Base-by-base conservation (phyloP, 805 yeast genomes). In the Cyberlindnera maritima region DNA sequence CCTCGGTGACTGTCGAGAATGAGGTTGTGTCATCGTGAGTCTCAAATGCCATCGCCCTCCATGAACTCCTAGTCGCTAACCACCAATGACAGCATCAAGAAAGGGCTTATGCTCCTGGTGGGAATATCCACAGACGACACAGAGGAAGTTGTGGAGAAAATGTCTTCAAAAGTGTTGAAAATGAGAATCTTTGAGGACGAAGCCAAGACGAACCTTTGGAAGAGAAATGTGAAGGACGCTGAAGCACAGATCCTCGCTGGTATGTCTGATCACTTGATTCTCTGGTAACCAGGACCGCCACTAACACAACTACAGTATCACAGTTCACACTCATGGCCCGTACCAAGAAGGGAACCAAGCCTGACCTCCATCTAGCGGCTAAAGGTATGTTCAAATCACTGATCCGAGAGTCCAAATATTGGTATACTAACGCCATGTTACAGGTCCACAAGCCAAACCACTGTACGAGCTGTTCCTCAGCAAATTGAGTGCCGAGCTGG, bases 331-430 rank as follows among this genome's bases (percentile, higher is more conserved):
- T 94, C 35, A 80, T 85, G 63, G 99, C 89, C 0, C 85, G 78
- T 36, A 79, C 94, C 18, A 85, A 81, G 55, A 94, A 94, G 63
- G 98, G 97, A 12, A 76, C 96, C 1, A 92, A 92, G 61, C 98
- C 99, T 0, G 97, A 94, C 61, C 89, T 94, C 65, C 98, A 92
- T 61, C 71, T 72, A 49, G 98, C 98, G 0, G 96, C 91, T 48
- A 88, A 85, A 65, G 96, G 97, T 17, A 74, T 66, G 44, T 60
- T n/a, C n/a, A n/a, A n/a, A n/a, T n/a, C n/a, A n/a, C 61, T 26
- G 2, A 2, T 4, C 18, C 14, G 18, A 8, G 29, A 10, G 23
- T n/a, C 7, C 85, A 86, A 62, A 8, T 33, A 15, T 17, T n/a
- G 18, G 20, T 3, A n/a, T 6, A 37, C 43, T 39, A 35, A 38